These are phyloP conservation scores for Aethionema arabicum DNA, from an alignment of 345 rosid genomes.

Conservation along the genomic window DNA sequence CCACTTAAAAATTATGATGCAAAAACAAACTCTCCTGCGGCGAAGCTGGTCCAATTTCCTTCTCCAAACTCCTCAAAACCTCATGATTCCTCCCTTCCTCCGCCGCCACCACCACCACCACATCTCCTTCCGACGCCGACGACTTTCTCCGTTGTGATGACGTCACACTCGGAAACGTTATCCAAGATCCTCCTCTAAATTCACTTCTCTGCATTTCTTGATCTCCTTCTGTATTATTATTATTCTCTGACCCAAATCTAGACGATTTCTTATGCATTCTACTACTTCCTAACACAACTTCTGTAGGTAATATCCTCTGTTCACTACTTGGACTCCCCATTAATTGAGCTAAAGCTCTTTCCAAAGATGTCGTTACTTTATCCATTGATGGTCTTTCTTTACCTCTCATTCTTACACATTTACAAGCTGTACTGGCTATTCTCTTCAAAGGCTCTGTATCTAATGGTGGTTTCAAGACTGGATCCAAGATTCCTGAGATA, in stretches of 20 bases:
- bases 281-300: constrained; percentile 87
- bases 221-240: constrained; percentile 64
- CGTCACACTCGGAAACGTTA: constrained; percentile 93
- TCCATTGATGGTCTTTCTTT: constrained; percentile 98
- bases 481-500: constrained; percentile 61
- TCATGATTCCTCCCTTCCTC: constrained; percentile 51
- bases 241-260: constrained; percentile 71
- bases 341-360: constrained; percentile 77
- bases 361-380: constrained; percentile 84
- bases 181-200: constrained; percentile 97
- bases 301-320: constrained; percentile 92
- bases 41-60: constrained; percentile 97
- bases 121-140: constrained; percentile 88
- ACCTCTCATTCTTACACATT: constrained; percentile 97
- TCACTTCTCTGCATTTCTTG: constrained; percentile 54
- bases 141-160: constrained; percentile 96
- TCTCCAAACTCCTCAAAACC: constrained; percentile 68
- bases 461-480: constrained; percentile 61
- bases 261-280: constrained; percentile 96
- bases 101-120: constrained; percentile 21
- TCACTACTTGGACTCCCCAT: constrained; percentile 92
- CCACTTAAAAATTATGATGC: constrained; percentile 80
- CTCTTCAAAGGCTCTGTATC: constrained; percentile 76
- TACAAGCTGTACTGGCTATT: constrained; percentile 84
- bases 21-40: constrained; percentile 86